phyloP scores from a whole-genome alignment of 495 filamentous ascomycete genomes.

The Podospora fimiseda region DNA sequence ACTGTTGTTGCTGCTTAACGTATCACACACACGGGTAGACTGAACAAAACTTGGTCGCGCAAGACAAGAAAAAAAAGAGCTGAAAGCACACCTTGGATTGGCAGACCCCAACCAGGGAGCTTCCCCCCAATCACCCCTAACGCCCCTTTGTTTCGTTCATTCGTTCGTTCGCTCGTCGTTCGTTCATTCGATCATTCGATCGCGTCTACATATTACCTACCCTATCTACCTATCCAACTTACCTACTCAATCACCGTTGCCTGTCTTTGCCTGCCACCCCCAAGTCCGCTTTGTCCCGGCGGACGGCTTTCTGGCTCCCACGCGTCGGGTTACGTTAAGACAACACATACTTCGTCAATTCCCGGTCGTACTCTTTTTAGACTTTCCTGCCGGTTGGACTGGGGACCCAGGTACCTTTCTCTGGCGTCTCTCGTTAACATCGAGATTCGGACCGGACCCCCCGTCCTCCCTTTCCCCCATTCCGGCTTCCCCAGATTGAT shows the following conservation, averaged over 20 bases:
- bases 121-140: neutral
- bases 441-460: conserved; percentile 2
- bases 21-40: neutral
- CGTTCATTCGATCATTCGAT: conserved; percentile 6
- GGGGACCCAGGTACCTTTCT: conserved; percentile 14
- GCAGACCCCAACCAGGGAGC: neutral
- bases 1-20: neutral
- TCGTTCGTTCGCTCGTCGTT: neutral
- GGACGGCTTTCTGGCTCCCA: neutral
- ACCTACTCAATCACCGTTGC: too few relatives aligned
- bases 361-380: conserved; percentile 5
- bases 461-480: neutral
- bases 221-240: neutral
- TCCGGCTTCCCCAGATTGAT: conserved; percentile 16
- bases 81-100: neutral
- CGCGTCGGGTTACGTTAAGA: conserved; percentile 3
- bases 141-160: neutral
- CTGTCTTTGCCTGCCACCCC: neutral
- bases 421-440: neutral
- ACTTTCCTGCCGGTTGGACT: conserved; percentile 5
- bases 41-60: neutral
- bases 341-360: conserved; percentile 12
- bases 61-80: neutral
- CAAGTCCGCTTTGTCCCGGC: neutral
- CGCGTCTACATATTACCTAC: conserved; percentile 10